Percentiles rank a stretch among this genome's conserved stretches.
phyloP scores from a whole-genome alignment of 148 eudicot species.

The Polygonum aviculare region DNA sequence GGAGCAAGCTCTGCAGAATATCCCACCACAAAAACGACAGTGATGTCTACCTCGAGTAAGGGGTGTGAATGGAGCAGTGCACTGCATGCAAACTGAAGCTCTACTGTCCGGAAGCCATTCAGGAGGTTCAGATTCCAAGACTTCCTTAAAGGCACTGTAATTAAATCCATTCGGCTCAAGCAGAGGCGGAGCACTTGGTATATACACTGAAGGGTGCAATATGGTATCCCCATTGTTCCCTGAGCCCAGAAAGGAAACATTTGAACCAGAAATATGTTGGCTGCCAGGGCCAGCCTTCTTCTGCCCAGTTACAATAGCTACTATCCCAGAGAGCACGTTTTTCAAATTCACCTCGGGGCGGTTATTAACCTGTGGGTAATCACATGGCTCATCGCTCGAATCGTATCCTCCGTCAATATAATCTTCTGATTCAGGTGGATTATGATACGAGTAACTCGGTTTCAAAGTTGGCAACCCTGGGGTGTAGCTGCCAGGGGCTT shows the following conservation, averaged over 20 bases:
- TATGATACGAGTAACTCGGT: constrained; percentile 31
- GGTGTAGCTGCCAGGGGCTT: constrained; percentile 18
- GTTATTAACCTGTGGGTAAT: constrained; percentile 22
- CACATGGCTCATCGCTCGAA: constrained; percentile 43
- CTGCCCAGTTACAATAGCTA: constrained; percentile 75
- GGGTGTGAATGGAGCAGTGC: constrained; percentile 37
- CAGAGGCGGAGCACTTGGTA: constrained; percentile 98
- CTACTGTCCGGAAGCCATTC: constrained; percentile 99
- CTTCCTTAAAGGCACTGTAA: constrained; percentile 64
- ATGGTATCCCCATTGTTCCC: constrained; percentile 80
- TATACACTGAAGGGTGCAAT: constrained; percentile 81
- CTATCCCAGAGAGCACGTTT: constrained; percentile 70
- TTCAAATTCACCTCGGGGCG: constrained; percentile 84
- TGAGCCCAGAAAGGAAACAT: constrained; percentile 77
- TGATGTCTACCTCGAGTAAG: constrained; percentile 56
- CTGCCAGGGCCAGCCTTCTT: constrained; percentile 35
- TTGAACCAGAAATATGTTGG: constrained; percentile 41
- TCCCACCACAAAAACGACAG: constrained; percentile 96
- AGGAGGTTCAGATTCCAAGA: constrained; percentile 93
- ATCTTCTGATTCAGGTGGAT: constrained; percentile 50
- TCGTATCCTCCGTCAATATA: constrained; percentile 51
- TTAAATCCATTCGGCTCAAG: constrained; percentile 57
- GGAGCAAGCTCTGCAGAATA: constrained; percentile 83
- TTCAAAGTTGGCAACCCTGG: constrained; percentile 24
- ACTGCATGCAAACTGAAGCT: constrained; percentile 80